Percentiles rank a stretch among this genome's conserved stretches.
Evolutionary conservation across 129 eudicot genomes (phyloP).

Genomic region (Centrapalus pauciflorus): DNA sequence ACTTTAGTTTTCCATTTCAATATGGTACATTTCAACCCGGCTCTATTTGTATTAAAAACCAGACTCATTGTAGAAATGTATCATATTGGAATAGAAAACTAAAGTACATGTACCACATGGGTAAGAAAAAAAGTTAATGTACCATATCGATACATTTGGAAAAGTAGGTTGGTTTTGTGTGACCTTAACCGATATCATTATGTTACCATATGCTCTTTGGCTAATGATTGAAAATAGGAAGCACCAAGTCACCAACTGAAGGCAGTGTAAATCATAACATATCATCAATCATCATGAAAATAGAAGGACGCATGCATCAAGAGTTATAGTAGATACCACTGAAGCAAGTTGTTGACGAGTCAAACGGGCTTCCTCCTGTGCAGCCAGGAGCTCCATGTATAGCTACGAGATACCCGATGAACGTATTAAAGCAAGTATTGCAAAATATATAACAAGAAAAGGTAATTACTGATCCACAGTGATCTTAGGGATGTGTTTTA

Average conservation of each 20-base stretch:
- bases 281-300: constrained; percentile 7
- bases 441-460: background rate
- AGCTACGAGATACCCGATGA: constrained; percentile 35
- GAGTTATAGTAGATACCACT: constrained; percentile 23
- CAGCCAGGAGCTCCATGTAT: constrained; percentile 51
- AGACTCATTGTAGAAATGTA: too few species aligned
- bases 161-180: too few species aligned
- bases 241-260: too few species aligned
- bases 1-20: too few species aligned
- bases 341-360: constrained; percentile 42
- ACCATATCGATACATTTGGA: too few species aligned
- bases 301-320: constrained; percentile 12
- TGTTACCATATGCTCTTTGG: background rate
- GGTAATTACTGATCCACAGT: background rate
- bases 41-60: too few species aligned
- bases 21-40: too few species aligned
- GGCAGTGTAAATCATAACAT: background rate
- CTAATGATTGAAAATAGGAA: too few species aligned
- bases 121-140: too few species aligned
- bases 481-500: background rate
- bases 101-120: too few species aligned
- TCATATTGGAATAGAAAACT: too few species aligned
- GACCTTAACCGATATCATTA: too few species aligned
- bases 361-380: constrained; percentile 63
- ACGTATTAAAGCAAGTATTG: background rate